Conservation (phyloP, 2,329 filamentous ascomycete species). For the Alternaria ventricosa region DNA sequence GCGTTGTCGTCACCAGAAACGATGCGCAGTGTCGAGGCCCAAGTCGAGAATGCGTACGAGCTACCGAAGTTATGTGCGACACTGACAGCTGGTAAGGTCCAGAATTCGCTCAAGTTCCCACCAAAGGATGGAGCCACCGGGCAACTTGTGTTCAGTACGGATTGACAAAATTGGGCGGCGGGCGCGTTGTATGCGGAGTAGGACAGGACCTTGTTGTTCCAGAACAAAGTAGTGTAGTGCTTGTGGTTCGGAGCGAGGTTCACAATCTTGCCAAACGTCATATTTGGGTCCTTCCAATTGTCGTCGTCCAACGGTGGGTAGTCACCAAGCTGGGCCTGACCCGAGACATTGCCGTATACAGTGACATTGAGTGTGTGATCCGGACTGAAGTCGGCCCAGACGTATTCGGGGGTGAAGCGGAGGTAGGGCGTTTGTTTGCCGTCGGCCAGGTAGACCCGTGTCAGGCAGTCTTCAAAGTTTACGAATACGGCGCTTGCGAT, state of each 20-base stretch:
- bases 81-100: slow-evolving; percentile 72
- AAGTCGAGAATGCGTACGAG: slow-evolving; percentile 85
- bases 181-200: slow-evolving; percentile 70
- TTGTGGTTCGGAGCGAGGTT: slow-evolving; percentile 64
- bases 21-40: slow-evolving; percentile 75
- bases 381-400: slow-evolving; percentile 73
- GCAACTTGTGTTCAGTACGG: slow-evolving; percentile 62
- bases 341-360: slow-evolving; percentile 90
- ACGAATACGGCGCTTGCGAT: slow-evolving; percentile 63
- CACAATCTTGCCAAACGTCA: slow-evolving; percentile 78
- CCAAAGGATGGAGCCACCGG: slow-evolving; percentile 78
- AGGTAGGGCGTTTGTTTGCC: slow-evolving; percentile 66
- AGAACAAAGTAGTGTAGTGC: slow-evolving; percentile 75
- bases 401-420: slow-evolving; percentile 79
- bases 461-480: slow-evolving; percentile 84
- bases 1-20: slow-evolving; percentile 72
- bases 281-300: slow-evolving; percentile 65
- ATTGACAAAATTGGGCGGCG: slow-evolving; percentile 68
- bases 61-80: slow-evolving; percentile 77
- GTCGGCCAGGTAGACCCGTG: slow-evolving; percentile 61
- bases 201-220: slow-evolving; percentile 74
- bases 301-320: slow-evolving; percentile 67
- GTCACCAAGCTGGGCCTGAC: slow-evolving; percentile 63
- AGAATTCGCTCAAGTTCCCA: slow-evolving; percentile 59
- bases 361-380: slow-evolving; percentile 75